These are phyloP conservation scores for Aspergillus haitiensis DNA, from an alignment of 495 filamentous ascomycete genomes.

Conservation along the genomic window DNA sequence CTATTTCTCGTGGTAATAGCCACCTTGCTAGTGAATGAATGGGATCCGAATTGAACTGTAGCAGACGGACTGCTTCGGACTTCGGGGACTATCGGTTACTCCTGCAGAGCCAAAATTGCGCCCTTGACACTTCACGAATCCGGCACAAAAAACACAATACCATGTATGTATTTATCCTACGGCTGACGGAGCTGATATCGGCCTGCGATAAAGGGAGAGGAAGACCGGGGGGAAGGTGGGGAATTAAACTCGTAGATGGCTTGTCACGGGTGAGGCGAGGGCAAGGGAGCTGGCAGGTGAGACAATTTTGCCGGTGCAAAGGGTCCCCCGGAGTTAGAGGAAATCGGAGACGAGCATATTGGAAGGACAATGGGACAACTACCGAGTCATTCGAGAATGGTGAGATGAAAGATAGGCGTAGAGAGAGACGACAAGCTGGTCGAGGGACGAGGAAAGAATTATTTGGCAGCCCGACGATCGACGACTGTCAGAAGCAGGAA, in stretches of 20 bases:
- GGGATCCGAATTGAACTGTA: background rate
- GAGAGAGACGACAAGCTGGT: slow-evolving; percentile 5
- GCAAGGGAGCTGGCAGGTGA: slow-evolving; percentile 22
- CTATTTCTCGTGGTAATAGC: background rate
- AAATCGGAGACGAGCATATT: slow-evolving; percentile 19
- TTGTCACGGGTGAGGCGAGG: slow-evolving; percentile 24
- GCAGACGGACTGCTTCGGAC: background rate
- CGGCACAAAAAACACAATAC: background rate
- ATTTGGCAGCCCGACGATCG: slow-evolving; percentile 26
- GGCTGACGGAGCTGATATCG: background rate
- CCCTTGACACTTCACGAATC: background rate
- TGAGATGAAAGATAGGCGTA: background rate
- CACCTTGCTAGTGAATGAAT: slow-evolving; percentile 4
- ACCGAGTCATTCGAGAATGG: slow-evolving; percentile 11
- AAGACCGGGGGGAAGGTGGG: background rate
- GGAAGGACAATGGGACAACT: slow-evolving; percentile 12
- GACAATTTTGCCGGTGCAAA: slow-evolving; percentile 23
- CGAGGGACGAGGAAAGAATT: slow-evolving; percentile 18
- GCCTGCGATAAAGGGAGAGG: background rate
- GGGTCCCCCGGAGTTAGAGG: slow-evolving; percentile 19
- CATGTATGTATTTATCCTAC: background rate
- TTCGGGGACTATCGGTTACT: background rate
- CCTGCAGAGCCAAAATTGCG: too few relatives aligned
- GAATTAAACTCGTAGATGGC: slow-evolving; percentile 14
- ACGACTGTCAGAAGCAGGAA: slow-evolving; percentile 26